phyloP scores from a whole-genome alignment of 1,284 basidiomycete genomes.

The Rhizoctonia solani region DNA sequence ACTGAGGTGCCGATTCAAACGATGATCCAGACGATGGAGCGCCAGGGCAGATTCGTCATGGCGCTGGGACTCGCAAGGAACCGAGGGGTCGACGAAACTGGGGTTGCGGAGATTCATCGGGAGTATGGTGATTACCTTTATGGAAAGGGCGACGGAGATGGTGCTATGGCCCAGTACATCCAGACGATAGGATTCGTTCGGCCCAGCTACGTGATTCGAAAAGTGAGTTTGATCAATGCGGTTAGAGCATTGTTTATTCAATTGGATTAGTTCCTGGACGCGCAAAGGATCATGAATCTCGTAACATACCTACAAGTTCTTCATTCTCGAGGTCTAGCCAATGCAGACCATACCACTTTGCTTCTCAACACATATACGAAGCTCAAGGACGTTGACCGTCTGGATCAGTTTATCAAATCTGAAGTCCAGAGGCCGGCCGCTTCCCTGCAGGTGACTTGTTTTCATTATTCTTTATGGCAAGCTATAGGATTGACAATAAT shows the following conservation, averaged over 20 bases:
- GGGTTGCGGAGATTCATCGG: constrained; percentile 82
- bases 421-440: constrained; percentile 48
- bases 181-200: constrained; percentile 88
- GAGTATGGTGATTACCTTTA: constrained; percentile 95
- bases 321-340: constrained; percentile 86
- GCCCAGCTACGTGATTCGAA: constrained; percentile 95
- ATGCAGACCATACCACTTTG: constrained; percentile 95
- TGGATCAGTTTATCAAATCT: constrained; percentile 91
- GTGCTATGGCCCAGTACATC: constrained; percentile 89
- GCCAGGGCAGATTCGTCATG: constrained; percentile 31
- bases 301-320: constrained; percentile 96
- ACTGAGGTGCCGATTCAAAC: constrained; percentile 30
- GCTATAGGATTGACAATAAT: constrained; percentile 42
- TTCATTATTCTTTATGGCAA: not conserved
- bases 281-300: constrained; percentile 92
- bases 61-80: constrained; percentile 72
- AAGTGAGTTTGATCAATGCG: constrained; percentile 56
- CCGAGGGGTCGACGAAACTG: constrained; percentile 69
- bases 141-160: constrained; percentile 88
- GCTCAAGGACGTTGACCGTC: constrained; percentile 84
- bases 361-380: constrained; percentile 97
- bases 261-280: constrained; percentile 83
- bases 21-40: constrained; percentile 32
- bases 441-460: not conserved
- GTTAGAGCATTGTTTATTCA: not conserved